Evolutionary conservation across 768 basidiomycete genomes (phyloP).

Genomic region (Lactarius deliciosus): DNA sequence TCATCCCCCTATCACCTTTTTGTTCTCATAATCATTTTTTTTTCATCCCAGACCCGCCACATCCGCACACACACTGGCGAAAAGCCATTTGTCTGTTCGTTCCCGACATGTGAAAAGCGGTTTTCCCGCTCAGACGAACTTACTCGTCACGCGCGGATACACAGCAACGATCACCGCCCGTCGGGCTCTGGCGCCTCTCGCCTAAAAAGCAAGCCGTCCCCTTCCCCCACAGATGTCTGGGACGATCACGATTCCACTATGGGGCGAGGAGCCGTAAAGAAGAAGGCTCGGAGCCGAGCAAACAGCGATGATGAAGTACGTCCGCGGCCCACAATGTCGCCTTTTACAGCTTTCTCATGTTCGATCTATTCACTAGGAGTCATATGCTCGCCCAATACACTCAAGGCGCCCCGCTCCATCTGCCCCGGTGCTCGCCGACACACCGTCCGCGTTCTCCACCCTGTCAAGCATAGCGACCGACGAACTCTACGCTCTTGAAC

Average conservation of each 20-base stretch:
- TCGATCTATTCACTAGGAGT: slow-evolving; percentile 35
- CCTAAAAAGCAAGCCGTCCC: slow-evolving; percentile 15
- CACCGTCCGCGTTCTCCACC: slow-evolving; percentile 47
- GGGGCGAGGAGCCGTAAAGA: slow-evolving; percentile 23
- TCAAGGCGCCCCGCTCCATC: slow-evolving; percentile 9
- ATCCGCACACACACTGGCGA: slow-evolving; percentile 98
- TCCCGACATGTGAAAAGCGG: slow-evolving; percentile 94
- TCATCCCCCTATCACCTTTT: neutral
- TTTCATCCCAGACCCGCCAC: slow-evolving; percentile 75
- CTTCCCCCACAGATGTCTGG: slow-evolving; percentile 23
- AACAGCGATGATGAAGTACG: slow-evolving; percentile 85
- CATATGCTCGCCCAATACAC: slow-evolving; percentile 40
- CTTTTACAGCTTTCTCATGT: slow-evolving; percentile 12
- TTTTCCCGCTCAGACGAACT: slow-evolving; percentile 99
- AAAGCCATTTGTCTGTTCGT: slow-evolving; percentile 92
- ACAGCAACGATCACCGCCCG: slow-evolving; percentile 57
- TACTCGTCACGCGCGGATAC: slow-evolving; percentile 93
- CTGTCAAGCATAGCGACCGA: slow-evolving; percentile 80
- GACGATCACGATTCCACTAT: slow-evolving; percentile 24
- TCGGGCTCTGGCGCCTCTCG: slow-evolving; percentile 12
- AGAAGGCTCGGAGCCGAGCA: slow-evolving; percentile 70
- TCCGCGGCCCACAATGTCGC: slow-evolving; percentile 16
- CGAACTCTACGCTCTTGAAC: slow-evolving; percentile 86
- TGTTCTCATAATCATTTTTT: slow-evolving; percentile 5
- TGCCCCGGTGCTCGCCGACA: slow-evolving; percentile 33